phyloP scores from a whole-genome alignment of 2,329 filamentous ascomycete species.

The Lizonia empirigonia region DNA sequence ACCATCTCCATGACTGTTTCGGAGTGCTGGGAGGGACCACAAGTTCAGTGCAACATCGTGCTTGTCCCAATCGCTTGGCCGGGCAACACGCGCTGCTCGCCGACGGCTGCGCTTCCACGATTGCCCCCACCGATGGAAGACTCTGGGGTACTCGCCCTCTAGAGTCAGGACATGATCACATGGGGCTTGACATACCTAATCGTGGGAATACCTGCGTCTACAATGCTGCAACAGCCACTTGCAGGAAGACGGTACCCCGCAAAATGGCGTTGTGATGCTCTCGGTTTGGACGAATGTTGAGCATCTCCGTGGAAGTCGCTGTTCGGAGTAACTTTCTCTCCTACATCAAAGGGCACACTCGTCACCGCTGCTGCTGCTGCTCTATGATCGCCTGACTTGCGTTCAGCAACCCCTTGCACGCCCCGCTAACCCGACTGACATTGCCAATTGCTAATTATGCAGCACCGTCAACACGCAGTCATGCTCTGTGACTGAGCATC shows the following conservation, averaged over 20 bases:
- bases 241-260: slow-evolving; percentile 29
- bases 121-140: slow-evolving; percentile 24
- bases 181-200: slow-evolving; percentile 21
- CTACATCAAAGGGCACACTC: slow-evolving; percentile 15
- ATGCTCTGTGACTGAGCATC: slow-evolving; percentile 18
- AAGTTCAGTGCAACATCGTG: slow-evolving; percentile 1
- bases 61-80: slow-evolving; percentile 1
- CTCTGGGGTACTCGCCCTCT: slow-evolving; percentile 24
- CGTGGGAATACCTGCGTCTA: slow-evolving; percentile 10
- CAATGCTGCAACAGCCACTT: not conserved
- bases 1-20: slow-evolving; percentile 13
- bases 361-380: slow-evolving; percentile 1
- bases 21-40: not conserved
- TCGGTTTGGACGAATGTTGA: slow-evolving; percentile 22
- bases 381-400: slow-evolving; percentile 15
- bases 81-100: slow-evolving; percentile 19
- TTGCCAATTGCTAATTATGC: slow-evolving; percentile 30
- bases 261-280: slow-evolving; percentile 29
- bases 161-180: slow-evolving; percentile 23
- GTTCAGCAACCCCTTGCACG: slow-evolving; percentile 8
- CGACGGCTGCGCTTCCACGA: slow-evolving; percentile 19
- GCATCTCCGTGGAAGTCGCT: slow-evolving; percentile 42
- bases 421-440: slow-evolving; percentile 3
- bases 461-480: slow-evolving; percentile 23
- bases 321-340: slow-evolving; percentile 11